phyloP scores from a whole-genome alignment of 768 basidiomycete species.

The Amanita muscaria region DNA sequence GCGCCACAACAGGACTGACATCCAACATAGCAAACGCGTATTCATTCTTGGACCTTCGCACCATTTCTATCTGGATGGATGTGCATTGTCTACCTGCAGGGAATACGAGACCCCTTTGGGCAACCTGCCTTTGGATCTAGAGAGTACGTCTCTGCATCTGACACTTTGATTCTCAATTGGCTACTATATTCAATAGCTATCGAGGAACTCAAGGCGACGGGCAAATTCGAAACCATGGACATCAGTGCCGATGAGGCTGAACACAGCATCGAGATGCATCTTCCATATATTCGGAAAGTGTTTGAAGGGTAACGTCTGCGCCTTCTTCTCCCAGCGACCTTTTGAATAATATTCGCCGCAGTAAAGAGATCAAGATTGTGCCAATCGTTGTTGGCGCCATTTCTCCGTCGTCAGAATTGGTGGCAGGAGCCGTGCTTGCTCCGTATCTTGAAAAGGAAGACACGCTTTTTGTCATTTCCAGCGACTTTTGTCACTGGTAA shows the following conservation, averaged over 20 bases:
- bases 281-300: slow-evolving; percentile 81
- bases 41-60: slow-evolving; percentile 97
- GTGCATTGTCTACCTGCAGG: slow-evolving; percentile 75
- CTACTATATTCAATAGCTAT: slow-evolving; percentile 44
- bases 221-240: slow-evolving; percentile 63
- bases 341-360: slow-evolving; percentile 20
- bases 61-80: slow-evolving; percentile 78
- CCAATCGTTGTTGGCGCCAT: slow-evolving; percentile 88
- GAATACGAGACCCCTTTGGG: slow-evolving; percentile 85
- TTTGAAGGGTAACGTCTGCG: slow-evolving; percentile 58
- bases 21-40: slow-evolving; percentile 63
- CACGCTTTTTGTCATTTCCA: slow-evolving; percentile 86
- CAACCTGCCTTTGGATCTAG: slow-evolving; percentile 64
- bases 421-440: slow-evolving; percentile 65
- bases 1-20: slow-evolving; percentile 3
- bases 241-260: slow-evolving; percentile 78
- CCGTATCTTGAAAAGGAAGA: slow-evolving; percentile 71
- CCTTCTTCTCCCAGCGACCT: neutral
- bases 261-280: slow-evolving; percentile 97
- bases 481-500: slow-evolving; percentile 98
- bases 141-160: slow-evolving; percentile 45
- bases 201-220: slow-evolving; percentile 51
- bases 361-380: slow-evolving; percentile 71
- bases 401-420: slow-evolving; percentile 44
- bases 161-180: slow-evolving; percentile 5